A percentile compares a stretch with the other conserved stretches of the same genome.
phyloP scores from a whole-genome alignment of 352 stramenopile genomes.

The Globisporangium barbulae region DNA sequence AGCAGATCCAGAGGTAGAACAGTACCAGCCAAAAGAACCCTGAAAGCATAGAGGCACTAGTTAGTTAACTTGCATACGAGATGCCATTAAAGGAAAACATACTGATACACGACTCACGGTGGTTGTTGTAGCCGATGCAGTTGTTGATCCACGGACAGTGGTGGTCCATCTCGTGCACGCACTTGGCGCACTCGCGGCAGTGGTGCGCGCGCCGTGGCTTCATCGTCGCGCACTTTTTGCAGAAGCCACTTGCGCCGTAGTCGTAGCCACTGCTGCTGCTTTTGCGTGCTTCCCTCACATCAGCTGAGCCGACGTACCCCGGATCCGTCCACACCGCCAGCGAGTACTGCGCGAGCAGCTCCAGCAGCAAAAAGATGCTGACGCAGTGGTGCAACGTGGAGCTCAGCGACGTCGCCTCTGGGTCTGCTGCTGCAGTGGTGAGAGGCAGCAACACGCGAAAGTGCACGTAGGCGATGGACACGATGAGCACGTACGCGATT shows the following conservation, averaged over 20 bases:
- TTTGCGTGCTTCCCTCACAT: too few relatives aligned
- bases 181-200: conserved; percentile 83
- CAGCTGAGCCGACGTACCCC: conserved; percentile 22
- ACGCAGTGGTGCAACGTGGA: conserved; percentile 8
- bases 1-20: conserved; percentile 43
- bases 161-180: conserved; percentile 97
- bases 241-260: conserved; percentile 8
- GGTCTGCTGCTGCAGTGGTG: neutral
- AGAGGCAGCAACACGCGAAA: conserved; percentile 29
- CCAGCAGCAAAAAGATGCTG: conserved; percentile 30
- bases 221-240: conserved; percentile 17
- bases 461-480: conserved; percentile 26
- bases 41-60: conserved; percentile 10
- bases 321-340: conserved; percentile 39
- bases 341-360: conserved; percentile 42
- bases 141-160: conserved; percentile 98
- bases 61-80: neutral
- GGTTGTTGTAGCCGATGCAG: conserved; percentile 96
- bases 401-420: neutral
- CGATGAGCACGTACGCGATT: conserved; percentile 31
- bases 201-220: conserved; percentile 50
- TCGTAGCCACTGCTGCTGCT: neutral
- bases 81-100: neutral
- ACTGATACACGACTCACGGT: conserved; percentile 43
- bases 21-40: conserved; percentile 50